These are phyloP conservation scores for Hamamelis virginiana DNA, from an alignment of 164 flowering plant species.

Conservation along the genomic window DNA sequence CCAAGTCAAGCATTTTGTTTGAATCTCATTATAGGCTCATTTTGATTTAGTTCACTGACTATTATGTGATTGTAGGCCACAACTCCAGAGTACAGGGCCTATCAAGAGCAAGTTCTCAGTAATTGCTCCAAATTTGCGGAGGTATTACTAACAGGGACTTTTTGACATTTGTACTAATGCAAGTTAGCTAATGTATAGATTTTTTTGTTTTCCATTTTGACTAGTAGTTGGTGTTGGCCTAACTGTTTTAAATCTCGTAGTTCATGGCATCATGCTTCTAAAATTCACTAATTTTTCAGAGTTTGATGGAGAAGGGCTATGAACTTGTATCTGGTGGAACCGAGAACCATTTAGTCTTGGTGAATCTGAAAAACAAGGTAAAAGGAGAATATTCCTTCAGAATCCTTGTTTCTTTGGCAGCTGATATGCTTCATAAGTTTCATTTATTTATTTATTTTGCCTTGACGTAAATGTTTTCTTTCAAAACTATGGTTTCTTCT, in stretches of 20 bases:
- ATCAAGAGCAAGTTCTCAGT: constrained; percentile 92
- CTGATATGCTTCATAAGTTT: background rate
- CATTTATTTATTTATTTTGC: background rate
- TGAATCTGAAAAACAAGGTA: constrained; percentile 63
- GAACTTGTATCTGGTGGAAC: constrained; percentile 99
- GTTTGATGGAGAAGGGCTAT: constrained; percentile 62
- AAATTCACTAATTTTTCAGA: constrained; percentile 45
- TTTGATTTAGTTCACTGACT: background rate
- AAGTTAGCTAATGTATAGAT: background rate
- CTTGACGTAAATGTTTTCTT: background rate
- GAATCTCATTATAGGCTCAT: background rate
- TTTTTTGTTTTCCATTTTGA: background rate
- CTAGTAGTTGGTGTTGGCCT: background rate
- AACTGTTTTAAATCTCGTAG: background rate
- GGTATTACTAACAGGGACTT: constrained; percentile 34
- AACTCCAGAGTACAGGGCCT: constrained; percentile 90
- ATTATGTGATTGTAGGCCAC: constrained; percentile 54
- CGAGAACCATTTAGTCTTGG: constrained; percentile 93
- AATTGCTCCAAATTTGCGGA: constrained; percentile 85
- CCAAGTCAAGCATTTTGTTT: background rate
- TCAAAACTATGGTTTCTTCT: background rate
- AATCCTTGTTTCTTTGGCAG: background rate
- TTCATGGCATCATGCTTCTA: background rate
- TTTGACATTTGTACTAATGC: background rate
- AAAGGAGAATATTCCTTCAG: background rate